Conservation (phyloP, 805 yeast genomes). For the Jamesozyma piceae region DNA sequence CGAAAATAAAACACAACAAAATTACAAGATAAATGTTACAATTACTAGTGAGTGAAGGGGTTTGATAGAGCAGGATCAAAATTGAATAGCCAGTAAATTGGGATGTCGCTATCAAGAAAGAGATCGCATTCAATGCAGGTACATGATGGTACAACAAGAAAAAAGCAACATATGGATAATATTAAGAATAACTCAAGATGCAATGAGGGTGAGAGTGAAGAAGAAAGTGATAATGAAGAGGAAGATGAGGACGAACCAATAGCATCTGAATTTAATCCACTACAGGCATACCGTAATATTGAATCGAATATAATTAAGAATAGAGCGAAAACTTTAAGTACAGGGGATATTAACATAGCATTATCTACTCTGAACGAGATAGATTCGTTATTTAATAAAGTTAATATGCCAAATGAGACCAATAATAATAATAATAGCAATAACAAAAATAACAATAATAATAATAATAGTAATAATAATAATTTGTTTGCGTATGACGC, state of each 20-base stretch:
- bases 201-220: not conserved
- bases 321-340: constrained; percentile 45
- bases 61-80: too few relatives aligned
- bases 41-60: too few relatives aligned
- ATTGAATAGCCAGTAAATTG: too few relatives aligned
- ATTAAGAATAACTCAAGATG: not conserved
- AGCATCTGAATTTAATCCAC: constrained; percentile 19
- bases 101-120: too few relatives aligned
- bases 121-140: not conserved
- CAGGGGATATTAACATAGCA: constrained; percentile 47
- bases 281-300: constrained; percentile 28
- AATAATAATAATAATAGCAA: constrained; percentile 29
- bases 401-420: constrained; percentile 16
- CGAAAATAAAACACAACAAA: too few relatives aligned
- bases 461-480: constrained; percentile 33
- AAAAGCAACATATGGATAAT: not conserved
- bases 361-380: constrained; percentile 36
- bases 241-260: not conserved
- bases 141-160: not conserved
- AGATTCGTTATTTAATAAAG: constrained; percentile 35
- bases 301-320: constrained; percentile 28
- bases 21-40: too few relatives aligned
- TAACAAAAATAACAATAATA: too few relatives aligned
- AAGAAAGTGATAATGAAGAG: constrained; percentile 1
- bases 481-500: constrained; percentile 51